Conservation (phyloP, 257 asterid species). For the Solanum lycopersicoides region DNA sequence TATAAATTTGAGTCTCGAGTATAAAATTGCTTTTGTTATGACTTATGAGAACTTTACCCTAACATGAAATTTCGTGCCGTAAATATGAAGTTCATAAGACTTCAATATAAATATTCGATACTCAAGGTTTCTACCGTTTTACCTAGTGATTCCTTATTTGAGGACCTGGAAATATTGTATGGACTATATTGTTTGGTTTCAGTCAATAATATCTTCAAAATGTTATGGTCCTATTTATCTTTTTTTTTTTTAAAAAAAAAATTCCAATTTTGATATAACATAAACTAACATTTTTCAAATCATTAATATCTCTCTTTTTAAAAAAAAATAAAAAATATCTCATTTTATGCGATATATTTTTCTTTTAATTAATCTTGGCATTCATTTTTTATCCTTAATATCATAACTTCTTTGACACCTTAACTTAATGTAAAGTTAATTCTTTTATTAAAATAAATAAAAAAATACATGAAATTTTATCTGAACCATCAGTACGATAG, state of each 20-base stretch:
- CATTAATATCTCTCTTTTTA: not conserved
- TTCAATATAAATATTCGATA: too few relatives aligned
- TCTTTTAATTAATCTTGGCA: not conserved
- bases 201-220: not conserved
- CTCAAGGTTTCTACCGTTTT: not conserved
- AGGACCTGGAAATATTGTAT: not conserved
- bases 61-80: too few relatives aligned
- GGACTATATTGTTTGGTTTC: not conserved
- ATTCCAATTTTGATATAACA: too few relatives aligned
- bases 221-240: not conserved
- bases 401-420: too few relatives aligned
- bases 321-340: too few relatives aligned
- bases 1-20: not conserved
- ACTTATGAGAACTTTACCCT: not conserved
- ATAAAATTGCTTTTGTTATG: not conserved
- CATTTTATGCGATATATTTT: not conserved
- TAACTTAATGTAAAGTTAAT: not conserved
- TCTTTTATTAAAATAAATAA: too few relatives aligned
- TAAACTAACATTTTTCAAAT: not conserved
- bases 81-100: too few relatives aligned
- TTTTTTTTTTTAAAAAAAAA: too few relatives aligned
- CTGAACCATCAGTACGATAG: too few relatives aligned
- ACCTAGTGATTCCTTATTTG: not conserved
- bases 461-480: too few relatives aligned
- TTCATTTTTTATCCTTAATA: too few relatives aligned